Percentiles rank a stretch among this genome's conserved stretches.
Conservation (phyloP, 306 rosid genomes). For the Alnus rubra region DNA sequence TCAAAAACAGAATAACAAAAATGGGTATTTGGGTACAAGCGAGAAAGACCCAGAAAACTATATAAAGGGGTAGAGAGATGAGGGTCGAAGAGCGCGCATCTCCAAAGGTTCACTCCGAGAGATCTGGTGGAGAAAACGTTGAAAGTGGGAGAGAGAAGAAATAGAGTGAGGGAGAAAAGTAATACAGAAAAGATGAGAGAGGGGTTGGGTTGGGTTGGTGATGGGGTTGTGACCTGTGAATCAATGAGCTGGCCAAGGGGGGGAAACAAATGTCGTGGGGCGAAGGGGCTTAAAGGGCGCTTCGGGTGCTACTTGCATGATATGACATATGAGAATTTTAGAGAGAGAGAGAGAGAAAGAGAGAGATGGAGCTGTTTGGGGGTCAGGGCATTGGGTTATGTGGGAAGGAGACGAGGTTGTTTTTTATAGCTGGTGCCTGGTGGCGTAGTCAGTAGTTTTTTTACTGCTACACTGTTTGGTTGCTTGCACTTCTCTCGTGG, state of each 20-base stretch:
- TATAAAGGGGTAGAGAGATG: conserved; percentile 1
- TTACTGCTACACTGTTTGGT: neutral
- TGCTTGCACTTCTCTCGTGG: no score
- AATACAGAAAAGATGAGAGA: conserved; percentile 5
- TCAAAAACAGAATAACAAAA: conserved; percentile 18
- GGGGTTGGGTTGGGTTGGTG: conserved; percentile 40
- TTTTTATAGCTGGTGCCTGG: conserved; percentile 29
- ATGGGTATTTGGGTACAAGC: conserved; percentile 29
- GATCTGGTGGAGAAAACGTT: conserved; percentile 70
- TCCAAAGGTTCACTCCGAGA: conserved; percentile 51
- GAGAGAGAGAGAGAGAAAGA: neutral
- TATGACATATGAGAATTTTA: conserved; percentile 52
- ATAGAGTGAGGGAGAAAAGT: conserved; percentile 6
- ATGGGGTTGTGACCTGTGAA: conserved; percentile 52
- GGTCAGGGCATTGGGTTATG: conserved; percentile 37
- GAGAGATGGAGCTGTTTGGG: conserved; percentile 30
- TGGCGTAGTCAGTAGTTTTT: no score
- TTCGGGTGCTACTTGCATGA: conserved; percentile 70
- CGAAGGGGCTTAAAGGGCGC: conserved; percentile 38
- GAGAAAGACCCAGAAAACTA: conserved; percentile 28
- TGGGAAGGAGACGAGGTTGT: conserved; percentile 47
- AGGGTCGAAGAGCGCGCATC: conserved; percentile 44
- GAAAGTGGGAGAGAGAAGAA: conserved; percentile 32
- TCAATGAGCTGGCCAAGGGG: conserved; percentile 70
- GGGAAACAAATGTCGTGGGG: conserved; percentile 37